Base-by-base conservation (phyloP, 768 basidiomycete genomes). In the Lactifluus pinguis region DNA sequence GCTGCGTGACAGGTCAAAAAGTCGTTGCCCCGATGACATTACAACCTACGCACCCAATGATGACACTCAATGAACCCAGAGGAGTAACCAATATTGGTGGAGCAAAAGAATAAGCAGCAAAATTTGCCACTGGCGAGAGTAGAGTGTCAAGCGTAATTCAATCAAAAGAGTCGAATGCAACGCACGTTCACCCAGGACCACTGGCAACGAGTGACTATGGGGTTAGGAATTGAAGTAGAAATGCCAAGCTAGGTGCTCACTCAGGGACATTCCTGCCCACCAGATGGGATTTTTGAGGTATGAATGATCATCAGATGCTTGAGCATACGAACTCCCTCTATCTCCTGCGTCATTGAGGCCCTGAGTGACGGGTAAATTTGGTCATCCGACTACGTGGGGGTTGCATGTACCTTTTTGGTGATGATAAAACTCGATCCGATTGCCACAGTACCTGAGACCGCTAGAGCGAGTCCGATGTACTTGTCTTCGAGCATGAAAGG, bases 51-150 rank as follows among this genome's bases (percentile, higher is more conserved):
- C 68, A 95, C 95, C 95, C 97, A 62, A 99, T 90, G 64, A 99
- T 81, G 13, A 99, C 97, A 71, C 92, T 95, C 47, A 97, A 78
- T 21, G 95, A 94, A 57, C 97, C 97, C n/a, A 99, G 75, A 1
- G 97, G 97, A 1, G 95, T 98, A n/a, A 99, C 94, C 58, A 99
- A 79, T 69, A 98, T 95, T 67, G 97, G 92, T 62, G 95, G 97
- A 2, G 97, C 97, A 68, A 98, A 99, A 0, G 93, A 90, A 71
- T 98, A 98, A 8, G 95, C 95, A 7, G 95, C 93, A 74, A 98
- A 98, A 75, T 90, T 90, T 57, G 89, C 88, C 61, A 86, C 86
- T 89, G 64, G 39, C 13, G 36, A 3, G 19, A 39, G 25, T 25
- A 25, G 38, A 29, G 55, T 9, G 10, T 21, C 29, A n/a, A 55